A percentile compares a stretch with the other conserved stretches of the same genome.
These are phyloP conservation scores for Agaricus blazei DNA, from an alignment of 768 basidiomycete species.

Conservation along the genomic window DNA sequence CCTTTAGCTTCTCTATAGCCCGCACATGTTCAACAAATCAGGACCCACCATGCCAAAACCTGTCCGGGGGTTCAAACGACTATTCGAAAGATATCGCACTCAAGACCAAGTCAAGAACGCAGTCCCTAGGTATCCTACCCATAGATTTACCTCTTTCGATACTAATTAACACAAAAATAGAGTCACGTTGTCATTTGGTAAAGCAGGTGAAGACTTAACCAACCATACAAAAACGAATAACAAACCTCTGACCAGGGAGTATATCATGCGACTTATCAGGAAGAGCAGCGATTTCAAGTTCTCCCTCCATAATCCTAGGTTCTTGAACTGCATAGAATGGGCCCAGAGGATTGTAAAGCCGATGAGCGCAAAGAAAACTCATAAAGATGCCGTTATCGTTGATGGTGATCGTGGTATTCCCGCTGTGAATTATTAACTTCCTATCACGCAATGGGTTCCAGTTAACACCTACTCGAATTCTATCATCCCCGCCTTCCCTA, in stretches of 20 bases:
- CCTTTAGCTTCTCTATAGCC: no score
- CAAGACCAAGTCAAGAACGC: no score
- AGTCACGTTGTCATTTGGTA: no score
- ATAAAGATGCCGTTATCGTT: constrained; percentile 28
- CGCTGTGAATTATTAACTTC: constrained; percentile 13
- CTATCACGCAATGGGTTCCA: neutral
- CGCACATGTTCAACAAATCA: no score
- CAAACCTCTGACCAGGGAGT: constrained; percentile 49
- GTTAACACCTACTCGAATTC: constrained; percentile 26
- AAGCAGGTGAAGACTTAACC: constrained; percentile 17
- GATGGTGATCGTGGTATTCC: constrained; percentile 25
- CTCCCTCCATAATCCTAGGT: constrained; percentile 37
- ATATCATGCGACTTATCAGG: constrained; percentile 48
- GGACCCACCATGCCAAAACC: no score
- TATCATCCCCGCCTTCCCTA: constrained; percentile 29
- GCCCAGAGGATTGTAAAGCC: constrained; percentile 17
- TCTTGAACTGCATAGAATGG: constrained; percentile 1
- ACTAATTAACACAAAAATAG: no score
- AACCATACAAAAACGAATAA: constrained; percentile 48
- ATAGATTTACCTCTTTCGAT: no score
- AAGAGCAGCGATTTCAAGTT: constrained; percentile 48
- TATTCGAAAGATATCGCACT: no score
- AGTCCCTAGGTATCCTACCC: no score
- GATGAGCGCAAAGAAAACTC: constrained; percentile 31
- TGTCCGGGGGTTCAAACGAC: no score